Base-by-base conservation (phyloP, 345 rosid species). In the Brassica juncea region DNA sequence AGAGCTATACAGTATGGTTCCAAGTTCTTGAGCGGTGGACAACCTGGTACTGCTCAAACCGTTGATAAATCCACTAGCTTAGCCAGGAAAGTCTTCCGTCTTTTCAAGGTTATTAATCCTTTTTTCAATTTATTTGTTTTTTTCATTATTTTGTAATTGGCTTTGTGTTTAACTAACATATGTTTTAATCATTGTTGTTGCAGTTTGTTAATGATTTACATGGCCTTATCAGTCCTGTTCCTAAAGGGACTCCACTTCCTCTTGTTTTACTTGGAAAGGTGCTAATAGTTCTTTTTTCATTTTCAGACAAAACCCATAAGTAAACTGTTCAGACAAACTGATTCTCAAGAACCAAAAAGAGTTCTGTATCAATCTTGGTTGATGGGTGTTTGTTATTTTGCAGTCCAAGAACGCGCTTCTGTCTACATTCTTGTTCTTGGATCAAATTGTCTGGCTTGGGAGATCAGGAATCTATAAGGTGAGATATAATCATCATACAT, bases 1-100 rank as follows among this genome's bases (percentile, higher is more conserved):
- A 87, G 99, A 86, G 97, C 97, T 70, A 96, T 96, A 83, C 99
- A 96, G 64, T 96, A 96, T 76, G 99, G 99, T 77, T 96, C 97
- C 1, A 93, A 90, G 84, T 93, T 93, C 81, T 35, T 96, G 76
- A 96, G 99, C 61, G 61, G 87, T 61, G 99, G 98, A 73, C 70
- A 89, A 76, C 87, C 99, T 76, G 97, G 99, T 77, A 91, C 97
- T 0, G 97, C 99, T 30, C 99, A 95, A 85, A 90, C 78, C 79
- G 98, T 95, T 61, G 98, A 95, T 84, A 95, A 90, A 82, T 86
- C 90, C 4, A 95, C 99, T 68, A 93, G 94, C 86, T 87, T 95
- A 87, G 99, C 99, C 0, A 80, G 99, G 72, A 95, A 95, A 84
- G 98, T 95, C 78, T 95, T 95, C 80, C 98, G 99, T 76, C 94